These are phyloP conservation scores for Claviceps capensis DNA, from an alignment of 2,329 filamentous ascomycete species.

Conservation along the genomic window DNA sequence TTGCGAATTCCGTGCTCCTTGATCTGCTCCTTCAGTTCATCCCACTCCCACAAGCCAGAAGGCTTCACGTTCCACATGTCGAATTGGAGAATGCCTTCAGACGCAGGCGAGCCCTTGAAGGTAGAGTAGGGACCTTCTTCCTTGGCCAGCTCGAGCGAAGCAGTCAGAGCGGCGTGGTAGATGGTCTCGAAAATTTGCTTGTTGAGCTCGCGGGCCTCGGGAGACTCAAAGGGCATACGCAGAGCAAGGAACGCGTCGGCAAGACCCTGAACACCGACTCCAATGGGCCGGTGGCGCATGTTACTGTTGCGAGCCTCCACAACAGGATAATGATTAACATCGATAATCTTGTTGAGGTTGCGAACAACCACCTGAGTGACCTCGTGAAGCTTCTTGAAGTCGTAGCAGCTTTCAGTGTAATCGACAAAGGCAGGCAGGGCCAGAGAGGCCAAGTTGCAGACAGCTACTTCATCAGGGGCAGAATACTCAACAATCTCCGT, in stretches of 20 bases:
- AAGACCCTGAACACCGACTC: constrained; percentile 92
- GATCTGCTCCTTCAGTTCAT: constrained; percentile 74
- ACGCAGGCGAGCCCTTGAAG: constrained; percentile 87
- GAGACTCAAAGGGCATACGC: constrained; percentile 91
- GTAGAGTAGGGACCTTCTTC: constrained; percentile 73
- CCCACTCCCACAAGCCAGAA: constrained; percentile 94
- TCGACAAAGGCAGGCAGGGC: constrained; percentile 87
- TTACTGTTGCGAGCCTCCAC: constrained; percentile 89
- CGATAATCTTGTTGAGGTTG: constrained; percentile 97
- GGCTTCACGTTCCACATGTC: constrained; percentile 98
- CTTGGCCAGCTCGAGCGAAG: constrained; percentile 77
- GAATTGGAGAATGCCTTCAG: constrained; percentile 90
- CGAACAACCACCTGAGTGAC: constrained; percentile 83
- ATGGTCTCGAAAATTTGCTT: constrained; percentile 99
- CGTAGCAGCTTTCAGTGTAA: constrained; percentile 68
- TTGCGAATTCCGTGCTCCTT: constrained; percentile 90
- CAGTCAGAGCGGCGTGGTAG: constrained; percentile 87
- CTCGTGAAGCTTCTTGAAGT: constrained; percentile 95
- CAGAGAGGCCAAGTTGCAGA: constrained; percentile 93
- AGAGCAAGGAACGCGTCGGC: constrained; percentile 96
- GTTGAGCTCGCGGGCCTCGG: constrained; percentile 87
- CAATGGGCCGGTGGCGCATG: constrained; percentile 90
- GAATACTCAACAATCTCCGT: constrained; percentile 98
- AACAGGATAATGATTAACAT: constrained; percentile 98
- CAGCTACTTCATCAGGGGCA: constrained; percentile 93